Conservation (phyloP, 1,139 yeast species). For the Blastobotrys ciferrii region DNA sequence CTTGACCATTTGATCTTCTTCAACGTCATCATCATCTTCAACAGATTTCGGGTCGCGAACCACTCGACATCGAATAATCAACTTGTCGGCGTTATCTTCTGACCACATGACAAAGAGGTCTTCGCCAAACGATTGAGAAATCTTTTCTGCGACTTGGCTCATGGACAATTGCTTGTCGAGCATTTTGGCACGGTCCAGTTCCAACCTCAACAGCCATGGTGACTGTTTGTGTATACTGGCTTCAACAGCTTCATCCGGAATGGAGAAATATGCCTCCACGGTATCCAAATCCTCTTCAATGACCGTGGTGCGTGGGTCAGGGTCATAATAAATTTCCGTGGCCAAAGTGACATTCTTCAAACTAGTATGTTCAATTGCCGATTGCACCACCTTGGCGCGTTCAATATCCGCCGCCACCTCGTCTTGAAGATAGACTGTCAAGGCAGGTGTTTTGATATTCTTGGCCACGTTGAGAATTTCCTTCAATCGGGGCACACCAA, state of each 20-base stretch:
- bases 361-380: constrained; percentile 95
- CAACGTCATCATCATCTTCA: constrained; percentile 92
- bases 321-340: constrained; percentile 95
- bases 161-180: constrained; percentile 95
- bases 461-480: constrained; percentile 98
- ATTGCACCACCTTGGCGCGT: constrained; percentile 90
- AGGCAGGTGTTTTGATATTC: constrained; percentile 96
- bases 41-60: constrained; percentile 92
- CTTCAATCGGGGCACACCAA: constrained; percentile 99
- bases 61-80: constrained; percentile 96
- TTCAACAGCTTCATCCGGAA: constrained; percentile 97
- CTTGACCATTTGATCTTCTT: constrained; percentile 95
- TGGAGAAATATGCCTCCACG: constrained; percentile 93
- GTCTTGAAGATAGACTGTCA: constrained; percentile 82
- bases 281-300: constrained; percentile 96
- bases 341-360: constrained; percentile 95
- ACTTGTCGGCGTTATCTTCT: constrained; percentile 96
- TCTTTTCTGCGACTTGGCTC: constrained; percentile 98
- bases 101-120: constrained; percentile 98
- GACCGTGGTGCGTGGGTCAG: constrained; percentile 94
- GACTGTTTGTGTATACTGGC: constrained; percentile 91
- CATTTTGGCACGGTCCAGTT: constrained; percentile 97
- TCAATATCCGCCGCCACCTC: constrained; percentile 86
- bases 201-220: constrained; percentile 96
- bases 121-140: constrained; percentile 88